phyloP scores from a whole-genome alignment of 2,329 filamentous ascomycete genomes.

The Xylaria sp. region DNA sequence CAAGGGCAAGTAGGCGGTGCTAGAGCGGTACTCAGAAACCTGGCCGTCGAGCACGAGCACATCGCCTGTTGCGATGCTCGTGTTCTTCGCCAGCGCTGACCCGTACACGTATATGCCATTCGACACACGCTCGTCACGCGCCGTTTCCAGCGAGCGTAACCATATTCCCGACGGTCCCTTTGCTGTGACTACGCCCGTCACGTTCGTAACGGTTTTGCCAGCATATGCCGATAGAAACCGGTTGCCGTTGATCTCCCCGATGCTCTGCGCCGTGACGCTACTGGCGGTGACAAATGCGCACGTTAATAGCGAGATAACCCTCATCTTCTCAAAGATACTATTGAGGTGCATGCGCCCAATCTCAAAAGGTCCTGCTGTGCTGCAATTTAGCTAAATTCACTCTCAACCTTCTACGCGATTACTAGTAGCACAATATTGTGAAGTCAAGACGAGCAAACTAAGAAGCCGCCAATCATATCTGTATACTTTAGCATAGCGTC shows the following conservation, averaged over 20 bases:
- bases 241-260: conserved; percentile 73
- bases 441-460: background rate
- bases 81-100: conserved; percentile 58
- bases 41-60: conserved; percentile 68
- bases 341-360: background rate
- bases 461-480: conserved; percentile 3
- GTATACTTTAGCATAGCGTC: conserved; percentile 1
- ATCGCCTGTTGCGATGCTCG: conserved; percentile 66
- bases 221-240: conserved; percentile 70
- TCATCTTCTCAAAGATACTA: conserved; percentile 21
- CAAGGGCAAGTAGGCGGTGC: conserved; percentile 66
- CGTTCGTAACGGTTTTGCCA: conserved; percentile 64
- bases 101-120: conserved; percentile 74
- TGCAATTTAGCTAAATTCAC: background rate
- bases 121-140: conserved; percentile 66
- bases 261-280: conserved; percentile 51
- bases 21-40: conserved; percentile 67
- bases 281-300: conserved; percentile 49
- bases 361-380: background rate
- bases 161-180: conserved; percentile 71
- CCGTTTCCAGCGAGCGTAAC: conserved; percentile 68
- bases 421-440: background rate
- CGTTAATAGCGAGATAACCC: conserved; percentile 15
- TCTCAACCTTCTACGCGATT: conserved; percentile 1
- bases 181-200: conserved; percentile 73